Evolutionary conservation across 2,329 filamentous ascomycete genomes (phyloP).

Genomic region (Aspergillus sp.): DNA sequence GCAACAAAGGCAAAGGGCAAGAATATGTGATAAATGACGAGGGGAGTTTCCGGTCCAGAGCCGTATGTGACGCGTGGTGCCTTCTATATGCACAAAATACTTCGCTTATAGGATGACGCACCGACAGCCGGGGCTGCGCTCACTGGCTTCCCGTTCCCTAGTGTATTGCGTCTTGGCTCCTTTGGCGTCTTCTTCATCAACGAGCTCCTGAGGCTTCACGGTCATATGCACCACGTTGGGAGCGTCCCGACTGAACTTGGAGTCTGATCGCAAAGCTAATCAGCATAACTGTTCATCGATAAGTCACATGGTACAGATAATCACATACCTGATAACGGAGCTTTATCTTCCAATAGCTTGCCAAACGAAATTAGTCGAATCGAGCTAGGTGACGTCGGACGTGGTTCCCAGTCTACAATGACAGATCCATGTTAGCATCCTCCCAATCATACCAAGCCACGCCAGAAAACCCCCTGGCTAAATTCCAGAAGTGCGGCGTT

Average conservation of each 20-base stretch:
- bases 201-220: slow-evolving; percentile 75
- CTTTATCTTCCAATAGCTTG: slow-evolving; percentile 84
- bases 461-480: not conserved
- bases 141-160: slow-evolving; percentile 50
- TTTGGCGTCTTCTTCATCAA: slow-evolving; percentile 75
- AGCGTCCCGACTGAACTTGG: slow-evolving; percentile 67
- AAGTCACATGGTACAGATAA: not conserved
- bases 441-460: not conserved
- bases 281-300: not conserved
- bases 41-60: no score
- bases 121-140: slow-evolving; percentile 57
- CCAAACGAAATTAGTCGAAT: slow-evolving; percentile 92
- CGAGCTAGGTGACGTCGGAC: slow-evolving; percentile 78
- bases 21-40: no score
- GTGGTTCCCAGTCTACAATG: slow-evolving; percentile 72
- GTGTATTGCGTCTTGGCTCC: slow-evolving; percentile 52
- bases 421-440: not conserved
- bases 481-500: not conserved
- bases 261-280: slow-evolving; percentile 52
- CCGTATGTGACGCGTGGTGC: no score
- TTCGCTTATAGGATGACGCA: slow-evolving; percentile 55
- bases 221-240: slow-evolving; percentile 95
- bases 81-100: not conserved
- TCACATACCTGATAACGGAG: slow-evolving; percentile 70
- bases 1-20: no score